Evolutionary conservation across 1,284 basidiomycete species (phyloP).

Genomic region (Ustilago bromivora): DNA sequence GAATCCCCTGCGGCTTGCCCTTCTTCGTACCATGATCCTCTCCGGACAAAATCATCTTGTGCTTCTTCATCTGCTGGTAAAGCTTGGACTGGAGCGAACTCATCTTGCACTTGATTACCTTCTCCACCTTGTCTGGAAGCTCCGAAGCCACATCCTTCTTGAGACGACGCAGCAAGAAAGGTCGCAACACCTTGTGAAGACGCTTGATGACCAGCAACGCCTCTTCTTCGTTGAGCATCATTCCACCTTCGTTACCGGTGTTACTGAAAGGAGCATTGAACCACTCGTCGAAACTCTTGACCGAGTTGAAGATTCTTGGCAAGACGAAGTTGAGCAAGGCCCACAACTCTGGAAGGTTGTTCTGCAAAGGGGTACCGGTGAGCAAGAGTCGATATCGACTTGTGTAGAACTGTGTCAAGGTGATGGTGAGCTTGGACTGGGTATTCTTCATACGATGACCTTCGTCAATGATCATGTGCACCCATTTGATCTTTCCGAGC

Average conservation of each 20-base stretch:
- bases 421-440: slow-evolving; percentile 91
- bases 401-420: slow-evolving; percentile 91
- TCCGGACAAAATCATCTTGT: slow-evolving; percentile 81
- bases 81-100: slow-evolving; percentile 91
- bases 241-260: slow-evolving; percentile 82
- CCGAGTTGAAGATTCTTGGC: slow-evolving; percentile 98
- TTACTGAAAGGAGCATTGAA: slow-evolving; percentile 99
- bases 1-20: slow-evolving; percentile 68
- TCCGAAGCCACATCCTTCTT: slow-evolving; percentile 99
- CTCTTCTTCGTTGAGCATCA: slow-evolving; percentile 99
- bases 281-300: slow-evolving; percentile 99
- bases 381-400: slow-evolving; percentile 94
- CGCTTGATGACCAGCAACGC: slow-evolving; percentile 96
- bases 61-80: slow-evolving; percentile 97
- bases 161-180: slow-evolving; percentile 93
- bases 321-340: slow-evolving; percentile 97
- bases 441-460: slow-evolving; percentile 99
- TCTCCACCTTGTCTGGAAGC: slow-evolving; percentile 98
- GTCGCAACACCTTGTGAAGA: slow-evolving; percentile 96
- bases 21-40: slow-evolving; percentile 64
- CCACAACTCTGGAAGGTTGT: slow-evolving; percentile 99
- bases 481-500: slow-evolving; percentile 70
- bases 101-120: slow-evolving; percentile 99
- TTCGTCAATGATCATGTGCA: slow-evolving; percentile 71
- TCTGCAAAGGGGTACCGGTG: slow-evolving; percentile 97